Evolutionary conservation across 2,329 filamentous ascomycete genomes (phyloP).

Genomic region (Pseudogymnoascus sp.): DNA sequence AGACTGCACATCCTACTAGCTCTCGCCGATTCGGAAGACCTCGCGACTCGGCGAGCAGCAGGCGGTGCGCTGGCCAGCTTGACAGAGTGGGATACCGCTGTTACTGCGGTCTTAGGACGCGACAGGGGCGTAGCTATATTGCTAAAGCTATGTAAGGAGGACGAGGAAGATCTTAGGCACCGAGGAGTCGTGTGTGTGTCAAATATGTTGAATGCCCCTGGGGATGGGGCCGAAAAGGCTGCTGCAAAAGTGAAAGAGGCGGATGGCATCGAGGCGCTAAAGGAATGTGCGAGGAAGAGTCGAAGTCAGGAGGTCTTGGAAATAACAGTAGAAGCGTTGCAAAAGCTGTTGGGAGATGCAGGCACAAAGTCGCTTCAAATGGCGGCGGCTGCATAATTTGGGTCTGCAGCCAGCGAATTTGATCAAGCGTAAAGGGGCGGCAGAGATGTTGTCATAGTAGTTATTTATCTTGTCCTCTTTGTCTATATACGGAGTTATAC

Average conservation of each 20-base stretch:
- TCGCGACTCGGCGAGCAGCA: constrained; percentile 70
- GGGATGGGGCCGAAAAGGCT: constrained; percentile 55
- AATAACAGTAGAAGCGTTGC: constrained; percentile 64
- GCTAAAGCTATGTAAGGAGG: constrained; percentile 71
- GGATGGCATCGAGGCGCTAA: constrained; percentile 60
- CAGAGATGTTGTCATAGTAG: neutral
- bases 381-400: neutral
- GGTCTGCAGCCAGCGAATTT: neutral
- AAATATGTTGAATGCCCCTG: constrained; percentile 64
- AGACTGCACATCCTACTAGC: constrained; percentile 79
- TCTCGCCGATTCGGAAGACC: constrained; percentile 77
- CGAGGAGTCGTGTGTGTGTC: constrained; percentile 68
- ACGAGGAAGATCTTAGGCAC: constrained; percentile 59
- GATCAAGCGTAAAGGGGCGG: neutral
- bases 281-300: constrained; percentile 60
- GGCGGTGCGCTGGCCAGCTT: constrained; percentile 83
- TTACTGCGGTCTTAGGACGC: constrained; percentile 57
- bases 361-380: neutral
- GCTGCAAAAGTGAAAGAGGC: constrained; percentile 52
- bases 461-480: neutral
- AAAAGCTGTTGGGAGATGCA: constrained; percentile 34
- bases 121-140: constrained; percentile 68
- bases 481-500: constrained; percentile 8
- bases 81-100: constrained; percentile 68
- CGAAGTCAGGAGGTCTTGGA: constrained; percentile 63